phyloP scores from a whole-genome alignment of 1,284 basidiomycete genomes.

The Ceratobasidium papillatum region DNA sequence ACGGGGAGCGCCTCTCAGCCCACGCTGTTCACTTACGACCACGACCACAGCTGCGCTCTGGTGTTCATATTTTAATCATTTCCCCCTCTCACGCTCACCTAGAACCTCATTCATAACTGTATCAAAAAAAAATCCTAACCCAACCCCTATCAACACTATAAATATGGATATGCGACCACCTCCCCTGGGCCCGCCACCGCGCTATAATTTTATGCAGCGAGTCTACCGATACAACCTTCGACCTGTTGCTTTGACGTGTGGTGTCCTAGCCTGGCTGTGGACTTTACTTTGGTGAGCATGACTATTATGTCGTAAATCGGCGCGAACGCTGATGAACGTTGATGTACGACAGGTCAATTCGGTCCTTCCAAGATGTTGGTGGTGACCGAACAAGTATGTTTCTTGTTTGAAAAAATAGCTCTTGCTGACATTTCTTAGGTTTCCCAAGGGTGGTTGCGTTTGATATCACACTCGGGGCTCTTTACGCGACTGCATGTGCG shows the following conservation, averaged over 20 bases:
- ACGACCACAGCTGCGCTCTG: constrained; percentile 39
- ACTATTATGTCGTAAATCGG: not conserved
- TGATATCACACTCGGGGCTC: constrained; percentile 27
- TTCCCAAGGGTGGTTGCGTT: constrained; percentile 35
- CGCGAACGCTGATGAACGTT: not conserved
- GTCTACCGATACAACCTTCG: constrained; percentile 37
- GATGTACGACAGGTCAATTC: constrained; percentile 16
- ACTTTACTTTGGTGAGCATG: constrained; percentile 37
- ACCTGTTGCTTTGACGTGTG: constrained; percentile 32
- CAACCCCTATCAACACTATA: constrained; percentile 1
- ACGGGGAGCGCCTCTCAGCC: not conserved
- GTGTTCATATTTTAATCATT: constrained; percentile 4
- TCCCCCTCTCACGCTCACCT: not conserved
- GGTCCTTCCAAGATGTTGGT: constrained; percentile 28
- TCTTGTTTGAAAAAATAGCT: not conserved
- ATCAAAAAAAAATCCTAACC: constrained; percentile 6
- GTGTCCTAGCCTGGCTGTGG: constrained; percentile 27
- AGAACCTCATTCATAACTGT: not conserved
- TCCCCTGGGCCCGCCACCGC: constrained; percentile 23
- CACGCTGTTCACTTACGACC: constrained; percentile 30
- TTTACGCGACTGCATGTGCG: constrained; percentile 23
- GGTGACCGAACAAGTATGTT: constrained; percentile 31
- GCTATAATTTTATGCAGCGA: constrained; percentile 34
- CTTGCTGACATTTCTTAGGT: not conserved
- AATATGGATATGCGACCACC: constrained; percentile 31